Evolutionary conservation across 305 asterid species (phyloP).

Genomic region (Lippia alba): DNA sequence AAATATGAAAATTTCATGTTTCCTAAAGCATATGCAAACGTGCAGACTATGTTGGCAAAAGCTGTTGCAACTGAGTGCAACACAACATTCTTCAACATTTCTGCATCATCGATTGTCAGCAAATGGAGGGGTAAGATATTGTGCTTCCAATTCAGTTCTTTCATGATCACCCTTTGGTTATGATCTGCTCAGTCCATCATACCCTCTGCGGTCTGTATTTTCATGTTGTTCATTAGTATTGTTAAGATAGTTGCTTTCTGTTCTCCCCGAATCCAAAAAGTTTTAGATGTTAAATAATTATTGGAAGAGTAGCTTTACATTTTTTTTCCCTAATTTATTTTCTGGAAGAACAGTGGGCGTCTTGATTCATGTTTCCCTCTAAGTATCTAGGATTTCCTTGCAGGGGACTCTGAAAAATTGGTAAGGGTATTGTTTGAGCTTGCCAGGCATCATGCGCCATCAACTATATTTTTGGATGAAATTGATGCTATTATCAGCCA

Average conservation of each 20-base stretch:
- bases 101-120: conserved; percentile 98
- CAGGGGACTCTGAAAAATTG: conserved; percentile 98
- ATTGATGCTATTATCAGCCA: conserved; percentile 96
- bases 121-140: conserved; percentile 93
- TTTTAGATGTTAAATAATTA: conserved; percentile 9
- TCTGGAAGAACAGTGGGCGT: conserved; percentile 10
- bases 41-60: conserved; percentile 97
- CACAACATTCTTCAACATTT: conserved; percentile 94
- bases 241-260: background rate
- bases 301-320: too few relatives aligned
- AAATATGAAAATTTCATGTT: conserved; percentile 10
- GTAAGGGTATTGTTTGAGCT: conserved; percentile 94
- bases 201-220: conserved; percentile 7
- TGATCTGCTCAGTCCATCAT: conserved; percentile 19
- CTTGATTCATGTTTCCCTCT: conserved; percentile 23
- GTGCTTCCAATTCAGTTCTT: conserved; percentile 14
- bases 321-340: background rate
- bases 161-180: conserved; percentile 4
- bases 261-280: background rate
- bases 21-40: conserved; percentile 24
- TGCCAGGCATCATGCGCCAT: conserved; percentile 97
- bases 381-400: conserved; percentile 32
- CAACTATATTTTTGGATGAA: conserved; percentile 96
- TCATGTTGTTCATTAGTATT: conserved; percentile 9
- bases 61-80: conserved; percentile 99